These are phyloP conservation scores for Dioscorea zingiberensis DNA, from an alignment of 106 monocot genomes.

Conservation along the genomic window DNA sequence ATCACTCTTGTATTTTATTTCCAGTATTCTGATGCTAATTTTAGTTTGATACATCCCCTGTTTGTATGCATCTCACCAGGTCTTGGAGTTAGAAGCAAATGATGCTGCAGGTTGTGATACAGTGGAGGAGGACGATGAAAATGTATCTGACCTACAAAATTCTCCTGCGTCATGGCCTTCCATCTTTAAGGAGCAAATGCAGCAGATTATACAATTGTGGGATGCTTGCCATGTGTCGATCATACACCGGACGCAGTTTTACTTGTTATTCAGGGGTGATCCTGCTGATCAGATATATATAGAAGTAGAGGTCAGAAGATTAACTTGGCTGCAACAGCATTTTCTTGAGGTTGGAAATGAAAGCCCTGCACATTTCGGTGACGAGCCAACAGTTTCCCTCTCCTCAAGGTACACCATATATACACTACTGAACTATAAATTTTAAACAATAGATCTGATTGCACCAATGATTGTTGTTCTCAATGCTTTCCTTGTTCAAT, in stretches of 20 bases:
- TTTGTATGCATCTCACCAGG: constrained; percentile 26
- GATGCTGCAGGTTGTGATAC: constrained; percentile 29
- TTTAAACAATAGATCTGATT: too few relatives aligned
- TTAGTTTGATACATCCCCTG: background rate
- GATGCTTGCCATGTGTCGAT: constrained; percentile 88
- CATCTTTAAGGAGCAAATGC: constrained; percentile 68
- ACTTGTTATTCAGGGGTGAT: constrained; percentile 81
- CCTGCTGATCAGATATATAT: constrained; percentile 93
- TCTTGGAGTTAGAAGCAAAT: constrained; percentile 88
- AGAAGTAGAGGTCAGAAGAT: constrained; percentile 83
- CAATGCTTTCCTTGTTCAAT: background rate
- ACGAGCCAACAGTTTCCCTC: constrained; percentile 56
- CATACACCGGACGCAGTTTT: constrained; percentile 90
- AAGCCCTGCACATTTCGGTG: constrained; percentile 50
- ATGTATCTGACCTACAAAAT: constrained; percentile 25
- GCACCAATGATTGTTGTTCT: too few relatives aligned
- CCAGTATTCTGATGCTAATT: too few relatives aligned
- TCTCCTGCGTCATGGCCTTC: constrained; percentile 55
- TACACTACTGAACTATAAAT: background rate
- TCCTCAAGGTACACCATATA: constrained; percentile 51
- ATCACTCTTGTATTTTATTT: background rate
- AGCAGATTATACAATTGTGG: constrained; percentile 79
- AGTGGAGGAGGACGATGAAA: constrained; percentile 29
- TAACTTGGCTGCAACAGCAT: constrained; percentile 80
- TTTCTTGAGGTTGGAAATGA: constrained; percentile 48